A percentile compares a stretch with the other conserved stretches of the same genome.
These are phyloP conservation scores for Chalciporus sphaerocephalus DNA, from an alignment of 768 basidiomycete genomes.

Conservation along the genomic window DNA sequence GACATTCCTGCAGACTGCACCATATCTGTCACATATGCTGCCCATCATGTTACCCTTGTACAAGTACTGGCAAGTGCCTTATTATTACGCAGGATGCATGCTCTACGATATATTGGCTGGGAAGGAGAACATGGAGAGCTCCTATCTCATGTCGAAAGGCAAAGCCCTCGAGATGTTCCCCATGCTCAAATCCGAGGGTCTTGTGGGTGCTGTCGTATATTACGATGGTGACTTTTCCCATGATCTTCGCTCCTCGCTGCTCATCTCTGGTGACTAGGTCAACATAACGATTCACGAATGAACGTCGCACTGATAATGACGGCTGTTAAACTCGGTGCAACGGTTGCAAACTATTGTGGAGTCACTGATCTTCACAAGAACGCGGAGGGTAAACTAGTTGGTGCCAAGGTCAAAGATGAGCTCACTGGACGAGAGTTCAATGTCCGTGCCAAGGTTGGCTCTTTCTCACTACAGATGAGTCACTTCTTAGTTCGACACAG, in stretches of 20 bases:
- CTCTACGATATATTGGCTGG: constrained; percentile 95
- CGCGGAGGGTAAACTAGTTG: constrained; percentile 55
- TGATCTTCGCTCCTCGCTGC: background rate
- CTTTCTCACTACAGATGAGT: background rate
- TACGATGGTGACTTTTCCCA: constrained; percentile 70
- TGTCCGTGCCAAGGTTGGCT: constrained; percentile 68
- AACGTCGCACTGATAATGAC: constrained; percentile 94
- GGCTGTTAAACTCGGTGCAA: constrained; percentile 87
- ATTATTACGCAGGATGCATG: constrained; percentile 94
- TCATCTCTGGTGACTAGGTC: constrained; percentile 47
- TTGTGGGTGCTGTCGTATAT: constrained; percentile 94
- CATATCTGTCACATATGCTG: constrained; percentile 87
- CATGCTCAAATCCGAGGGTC: constrained; percentile 88
- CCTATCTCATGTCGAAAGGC: constrained; percentile 92
- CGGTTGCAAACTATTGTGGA: constrained; percentile 85
- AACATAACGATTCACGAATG: constrained; percentile 99
- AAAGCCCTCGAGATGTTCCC: constrained; percentile 94
- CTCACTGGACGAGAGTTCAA: constrained; percentile 80
- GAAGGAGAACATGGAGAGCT: constrained; percentile 93
- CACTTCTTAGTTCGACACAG: constrained; percentile 31
- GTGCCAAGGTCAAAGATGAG: constrained; percentile 74
- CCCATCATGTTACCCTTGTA: constrained; percentile 98
- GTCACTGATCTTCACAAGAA: constrained; percentile 76
- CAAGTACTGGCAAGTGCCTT: constrained; percentile 98
- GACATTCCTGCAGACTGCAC: constrained; percentile 94